These are phyloP conservation scores for Omphalotus guepiniiformis DNA, from an alignment of 768 basidiomycete genomes.

Conservation along the genomic window DNA sequence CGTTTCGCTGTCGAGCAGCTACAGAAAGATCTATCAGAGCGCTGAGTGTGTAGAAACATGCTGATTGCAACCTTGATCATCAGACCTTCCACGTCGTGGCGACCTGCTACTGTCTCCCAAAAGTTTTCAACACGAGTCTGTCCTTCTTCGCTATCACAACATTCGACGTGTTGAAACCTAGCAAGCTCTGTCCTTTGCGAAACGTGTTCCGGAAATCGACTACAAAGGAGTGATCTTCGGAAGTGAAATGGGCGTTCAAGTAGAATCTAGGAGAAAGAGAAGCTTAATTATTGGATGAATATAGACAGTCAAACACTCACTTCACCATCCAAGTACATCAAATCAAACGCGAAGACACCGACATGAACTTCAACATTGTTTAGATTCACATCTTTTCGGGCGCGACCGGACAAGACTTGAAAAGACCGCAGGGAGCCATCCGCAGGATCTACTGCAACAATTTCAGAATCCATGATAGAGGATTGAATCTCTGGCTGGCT, in stretches of 20 bases:
- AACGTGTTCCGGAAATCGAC: conserved; percentile 51
- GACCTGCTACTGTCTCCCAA: conserved; percentile 75
- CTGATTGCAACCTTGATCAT: conserved; percentile 90
- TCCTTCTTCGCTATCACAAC: conserved; percentile 60
- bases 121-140: conserved; percentile 66
- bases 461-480: conserved; percentile 83
- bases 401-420: conserved; percentile 82
- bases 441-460: conserved; percentile 73
- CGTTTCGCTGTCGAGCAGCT: conserved; percentile 64
- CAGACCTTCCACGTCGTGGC: conserved; percentile 58
- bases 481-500: conserved; percentile 40
- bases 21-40: conserved; percentile 11
- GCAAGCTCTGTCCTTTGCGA: conserved; percentile 46
- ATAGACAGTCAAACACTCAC: conserved; percentile 37
- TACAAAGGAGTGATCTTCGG: conserved; percentile 61
- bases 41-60: conserved; percentile 2
- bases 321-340: conserved; percentile 81
- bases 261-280: conserved; percentile 45
- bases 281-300: background rate
- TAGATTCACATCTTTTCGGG: conserved; percentile 76
- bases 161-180: conserved; percentile 70
- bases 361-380: conserved; percentile 74
- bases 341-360: conserved; percentile 83
- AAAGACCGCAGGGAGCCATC: conserved; percentile 69
- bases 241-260: conserved; percentile 66